Base-by-base conservation (phyloP, 75 land plant genomes). In the Pinus tabuliformis region DNA sequence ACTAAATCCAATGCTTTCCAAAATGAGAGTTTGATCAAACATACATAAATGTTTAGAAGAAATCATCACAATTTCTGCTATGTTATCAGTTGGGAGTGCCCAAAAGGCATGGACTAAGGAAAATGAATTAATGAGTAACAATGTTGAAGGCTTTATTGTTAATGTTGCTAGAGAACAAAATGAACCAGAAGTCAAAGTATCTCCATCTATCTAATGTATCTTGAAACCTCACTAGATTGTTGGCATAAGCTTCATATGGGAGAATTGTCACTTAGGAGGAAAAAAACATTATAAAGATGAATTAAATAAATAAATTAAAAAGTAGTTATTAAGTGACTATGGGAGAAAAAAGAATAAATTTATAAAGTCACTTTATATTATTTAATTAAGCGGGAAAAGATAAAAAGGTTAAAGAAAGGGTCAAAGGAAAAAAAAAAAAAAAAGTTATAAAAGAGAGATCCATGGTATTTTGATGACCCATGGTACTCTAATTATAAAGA, bases 21-120 rank as follows among this genome's bases (percentile, higher is more conserved):
- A 97, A 81, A 97, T 92, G 96, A 91, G 95, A 37, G 96, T 97
- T 68, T 98, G 98, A 28, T 92, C 95, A 5, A 95, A 95, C n/a
- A 95, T 92, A 59, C 91, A 88, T 73, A 83, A 92, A 79, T 95
- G 95, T 45, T 89, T 95, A 21, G 93, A 97, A 54, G 98, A 97
- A 72, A 78, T 92, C 52, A 88, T 94, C 22, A 84, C 92, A 17
- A 91, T 95, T 75, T 86, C 99, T 56, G 91, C 99, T 0, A 95
- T 95, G 95, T 78, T 97, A 49, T 92, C 98, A 3, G 82, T 92
- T 66, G 98, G 98, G 13, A 95, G 91, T 74, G 91, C 98, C 30
- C 33, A 33, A n/a, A 60, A 68, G 16, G 20, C 75, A 28, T 79
- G 79, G 21, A 76, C 65, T 68, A 80, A 79, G 28, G 65, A 59